Evolutionary conservation across 2,329 filamentous ascomycete genomes (phyloP), one percentile per base, ranked within the genome.

Genomic region (Purpureocillium lavendulum): DNA sequence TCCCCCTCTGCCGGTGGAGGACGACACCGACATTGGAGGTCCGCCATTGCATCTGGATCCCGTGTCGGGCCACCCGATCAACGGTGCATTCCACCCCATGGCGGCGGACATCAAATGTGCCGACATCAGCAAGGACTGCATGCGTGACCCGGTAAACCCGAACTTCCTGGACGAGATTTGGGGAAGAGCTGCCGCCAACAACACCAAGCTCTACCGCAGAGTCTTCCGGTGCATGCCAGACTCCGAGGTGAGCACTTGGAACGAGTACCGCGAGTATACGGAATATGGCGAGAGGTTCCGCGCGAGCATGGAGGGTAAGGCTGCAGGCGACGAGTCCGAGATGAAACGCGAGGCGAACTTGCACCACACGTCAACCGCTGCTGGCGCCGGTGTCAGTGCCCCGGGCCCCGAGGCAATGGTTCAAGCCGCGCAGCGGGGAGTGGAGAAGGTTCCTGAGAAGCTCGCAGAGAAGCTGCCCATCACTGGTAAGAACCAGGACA

Each of bases 191-290:
- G 92, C 92, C 1, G 80, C 84, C 46, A 97, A 97, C 67, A 98
- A 98, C 59, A 98, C 92, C 3, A 90, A 88, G 57, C 75, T 98
- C 35, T 98, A 86, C 65, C 84, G 92, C 26, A 80, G 84, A 45
- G 90, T 98, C 8, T 98, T 98, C 68, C 81, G 89, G 35, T 96
- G 89, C 61, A 94, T 94, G 85, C 92, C 92, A 1, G 92, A 98
- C 58, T 96, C 82, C 38, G 87, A 96, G 55, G 92, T 95, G 18
- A 82, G 80, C 47, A 90, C 84, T 33, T 98, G 92, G 92, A 81
- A 84, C 49, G 85, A 94, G 47, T 98, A 98, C 62, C 83, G 86
- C 46, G 84, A 94, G 49, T 94, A 84, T 55, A 72, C 77, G 39
- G 73, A 80, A 4, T 97, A 96, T 57, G 73, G 75, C 14, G 79